Evolutionary conservation across 2,329 filamentous ascomycete species (phyloP), one percentile per base, ranked within the genome.

Genomic region (Hymenoscyphus occultus): DNA sequence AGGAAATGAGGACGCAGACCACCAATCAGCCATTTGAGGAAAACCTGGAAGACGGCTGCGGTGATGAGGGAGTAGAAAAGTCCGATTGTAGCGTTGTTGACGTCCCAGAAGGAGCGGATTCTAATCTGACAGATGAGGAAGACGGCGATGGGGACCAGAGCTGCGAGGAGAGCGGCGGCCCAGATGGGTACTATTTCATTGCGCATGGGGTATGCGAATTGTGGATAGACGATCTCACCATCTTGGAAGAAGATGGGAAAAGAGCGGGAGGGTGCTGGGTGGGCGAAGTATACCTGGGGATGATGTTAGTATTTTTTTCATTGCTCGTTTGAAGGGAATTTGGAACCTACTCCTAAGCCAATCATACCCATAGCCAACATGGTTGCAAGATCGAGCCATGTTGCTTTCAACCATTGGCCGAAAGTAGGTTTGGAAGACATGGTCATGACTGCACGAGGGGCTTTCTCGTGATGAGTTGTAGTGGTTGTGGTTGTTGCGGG

Each of bases 11-110:
- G 89, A n/a, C 88, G 83, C 22, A 90, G 78, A 14, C 89, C 89
- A 14, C 90, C 90, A 68, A 92, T 90, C 54, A 92, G 83, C 83
- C 84, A 89, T 77, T 92, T 92, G 74, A 92, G 72, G 73, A 91
- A 88, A 69, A 92, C 89, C 73, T 92, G 90, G 78, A 92, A 91
- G 60, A 92, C 85, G n/a, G 88, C 86, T 3, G 87, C 87, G 5
- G 83, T 80, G 77, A 91, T 90, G 68, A 91, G 82, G 0, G 85
- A 81, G 79, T 92, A 92, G 0, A 91, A 77, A 0, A 92, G 82
- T 14, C 89, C 90, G 59, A 91, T 81, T 59, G 87, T 79, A 56
- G 84, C 89, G 74, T 92, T 92, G 79, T 91, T 91, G 72, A 86
- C 79, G 64, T 89, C 86, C 86, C 86, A 89, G 78, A 89, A 89